Evolutionary conservation across 257 asterid genomes (phyloP).

Genomic region (Leptodermis oblonga): DNA sequence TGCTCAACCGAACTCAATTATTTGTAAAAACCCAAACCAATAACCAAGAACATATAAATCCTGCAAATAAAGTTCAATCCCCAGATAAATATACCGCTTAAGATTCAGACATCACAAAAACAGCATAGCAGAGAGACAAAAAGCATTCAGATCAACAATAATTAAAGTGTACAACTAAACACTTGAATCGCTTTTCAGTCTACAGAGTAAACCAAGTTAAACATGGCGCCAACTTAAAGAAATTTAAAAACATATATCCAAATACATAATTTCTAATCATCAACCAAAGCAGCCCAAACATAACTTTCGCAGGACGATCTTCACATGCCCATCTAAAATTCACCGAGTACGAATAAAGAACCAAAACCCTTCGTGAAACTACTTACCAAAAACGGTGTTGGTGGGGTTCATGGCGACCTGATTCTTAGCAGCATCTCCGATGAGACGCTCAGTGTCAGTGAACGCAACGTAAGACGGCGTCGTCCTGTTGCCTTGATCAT

Average conservation of each 20-base stretch:
- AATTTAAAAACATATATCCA: no score
- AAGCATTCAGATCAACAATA: neutral
- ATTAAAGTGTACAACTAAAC: neutral
- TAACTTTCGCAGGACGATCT: neutral
- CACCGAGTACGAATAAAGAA: neutral
- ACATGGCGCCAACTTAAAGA: neutral
- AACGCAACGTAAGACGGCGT: conserved; percentile 44
- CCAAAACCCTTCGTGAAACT: no score
- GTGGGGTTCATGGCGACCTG: conserved; percentile 44
- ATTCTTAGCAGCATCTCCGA: conserved; percentile 45
- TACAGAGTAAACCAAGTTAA: neutral
- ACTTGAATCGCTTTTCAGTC: neutral
- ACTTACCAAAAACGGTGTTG: conserved; percentile 42
- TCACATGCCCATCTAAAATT: neutral
- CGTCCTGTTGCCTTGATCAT: conserved; percentile 39
- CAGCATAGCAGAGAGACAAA: neutral
- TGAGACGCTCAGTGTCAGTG: conserved; percentile 36
- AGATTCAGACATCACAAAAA: neutral
- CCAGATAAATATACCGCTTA: no score
- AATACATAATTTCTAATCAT: no score
- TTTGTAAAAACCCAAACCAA: no score
- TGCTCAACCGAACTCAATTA: neutral
- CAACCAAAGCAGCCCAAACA: neutral
- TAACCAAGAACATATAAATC: no score
- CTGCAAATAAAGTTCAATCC: no score